Base-by-base conservation (phyloP, 306 rosid species). In the Lablab purpureus region DNA sequence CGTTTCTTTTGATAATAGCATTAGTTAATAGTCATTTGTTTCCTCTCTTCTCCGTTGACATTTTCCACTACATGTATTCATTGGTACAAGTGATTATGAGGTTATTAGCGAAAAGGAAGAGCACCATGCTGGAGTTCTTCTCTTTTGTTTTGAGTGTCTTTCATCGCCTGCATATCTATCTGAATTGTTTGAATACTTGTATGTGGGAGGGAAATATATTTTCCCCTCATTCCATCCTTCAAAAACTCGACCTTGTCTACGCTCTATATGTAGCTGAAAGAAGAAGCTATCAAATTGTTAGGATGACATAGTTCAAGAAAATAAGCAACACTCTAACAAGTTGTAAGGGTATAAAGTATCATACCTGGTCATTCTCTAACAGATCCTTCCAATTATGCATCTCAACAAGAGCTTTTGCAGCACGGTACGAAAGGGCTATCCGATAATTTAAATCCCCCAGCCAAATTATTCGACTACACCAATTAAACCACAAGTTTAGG, bases 81-180 rank as follows among this genome's bases (percentile, higher is more conserved):
- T 28, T 27, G 50, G 23, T 55, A 37, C 10, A 59, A 22, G 52
- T 25, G 17, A 3, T 80, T 66, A 22, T 15, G 3, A 13, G 25
- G 18, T 3, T 52, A 18, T 73, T 77, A 41, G 17, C 9, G 51
- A 27, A 52, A 74, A 73, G 64, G 70, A 58, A 80, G 65, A 49
- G 22, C 91, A 96, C 99, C 99, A 96, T 63, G 99, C 99, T 4
- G 99, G 99, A 63, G 99, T 96, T 96, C 99, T 96, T 82, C 96
- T 88, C 90, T 96, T 96, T 85, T 93, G 94, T 84, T 89, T 93
- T 13, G 97, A 80, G 27, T 81, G 90, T 51, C 92, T 87, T 51
- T 80, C 92, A 51, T 96, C 99, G 40, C 99, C 99, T 0, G 99
- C 94, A 67, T 96, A 96, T 82, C 94, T 87, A 71, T 96, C 98